Evolutionary conservation across 2,329 filamentous ascomycete genomes (phyloP), one percentile per base, ranked within the genome.

Genomic region (Pyrenophora graminea): DNA sequence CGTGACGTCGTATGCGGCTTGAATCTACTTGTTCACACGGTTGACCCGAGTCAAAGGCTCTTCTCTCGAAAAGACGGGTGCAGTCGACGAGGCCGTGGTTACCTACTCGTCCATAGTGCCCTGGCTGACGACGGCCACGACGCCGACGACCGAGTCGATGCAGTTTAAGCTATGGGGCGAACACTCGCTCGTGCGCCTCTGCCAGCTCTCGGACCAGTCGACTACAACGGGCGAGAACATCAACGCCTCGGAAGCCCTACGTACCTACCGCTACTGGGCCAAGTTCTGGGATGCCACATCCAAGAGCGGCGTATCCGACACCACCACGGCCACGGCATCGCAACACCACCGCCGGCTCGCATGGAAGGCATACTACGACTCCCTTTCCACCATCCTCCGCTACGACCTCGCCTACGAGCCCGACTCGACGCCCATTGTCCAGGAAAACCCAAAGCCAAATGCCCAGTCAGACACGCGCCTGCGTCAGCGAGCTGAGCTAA

Each of bases 281-380:
- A 82, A 76, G 54, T 90, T 89, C 66, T 91, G 87, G 85, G 70
- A 73, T 10, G 59, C 53, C 12, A 55, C 56, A 13, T 62, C 55
- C n/a, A 64, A 63, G 48, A 48, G 19, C 31, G 36, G 55, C 25
- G 56, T 42, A 8, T 47, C 52, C 12, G 66, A 66, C 19, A 57
- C 56, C 7, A 36, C 56, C 13, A 62, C 53, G 6, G 38, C 56
- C 13, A 62, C 53, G 23, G 59, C 60, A 15, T 62, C 67, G 30
- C 57, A 42, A 27, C 56, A 64, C 43, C 56, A 64, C 43, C 79
- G 88, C 56, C 80, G 88, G 55, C 77, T 84, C 34, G 85, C 96
- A 38, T 97, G 92, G 92, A 86, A 83, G 63, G 85, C 90, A 56
- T 97, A 97, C 71, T 96, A 96, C 69, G 77, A 84, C 38, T 84